Evolutionary conservation across 1,139 yeast species (phyloP).

Genomic region (Suhomyces panamericanus): DNA sequence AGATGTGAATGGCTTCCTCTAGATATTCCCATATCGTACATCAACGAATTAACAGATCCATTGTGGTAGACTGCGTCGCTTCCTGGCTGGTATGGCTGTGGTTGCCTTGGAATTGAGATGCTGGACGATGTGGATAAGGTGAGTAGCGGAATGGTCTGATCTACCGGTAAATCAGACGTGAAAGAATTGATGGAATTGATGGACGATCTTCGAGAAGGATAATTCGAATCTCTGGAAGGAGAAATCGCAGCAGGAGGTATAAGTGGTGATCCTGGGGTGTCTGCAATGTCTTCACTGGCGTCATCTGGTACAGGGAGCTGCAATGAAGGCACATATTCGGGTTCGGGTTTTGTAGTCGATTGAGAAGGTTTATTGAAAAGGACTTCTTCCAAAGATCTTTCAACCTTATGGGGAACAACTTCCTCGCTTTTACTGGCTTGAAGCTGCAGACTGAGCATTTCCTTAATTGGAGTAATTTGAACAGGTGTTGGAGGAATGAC

Average conservation of each 20-base stretch:
- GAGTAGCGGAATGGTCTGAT: slow-evolving; percentile 43
- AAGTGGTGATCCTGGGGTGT: slow-evolving; percentile 13
- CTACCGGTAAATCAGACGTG: slow-evolving; percentile 27
- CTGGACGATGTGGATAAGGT: slow-evolving; percentile 33
- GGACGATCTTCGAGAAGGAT: slow-evolving; percentile 25
- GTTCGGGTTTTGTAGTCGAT: neutral
- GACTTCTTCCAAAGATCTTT: slow-evolving; percentile 22
- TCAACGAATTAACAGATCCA: slow-evolving; percentile 24
- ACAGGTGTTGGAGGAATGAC: slow-evolving; percentile 13
- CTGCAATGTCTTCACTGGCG: slow-evolving; percentile 11
- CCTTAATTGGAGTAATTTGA: slow-evolving; percentile 17
- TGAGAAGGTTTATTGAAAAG: slow-evolving; percentile 1
- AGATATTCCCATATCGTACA: slow-evolving; percentile 25
- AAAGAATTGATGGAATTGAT: slow-evolving; percentile 25
- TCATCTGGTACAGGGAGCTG: neutral
- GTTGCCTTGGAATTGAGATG: slow-evolving; percentile 3
- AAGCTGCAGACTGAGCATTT: slow-evolving; percentile 12
- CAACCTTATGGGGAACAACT: neutral
- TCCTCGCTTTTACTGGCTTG: neutral
- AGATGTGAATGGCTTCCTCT: slow-evolving; percentile 21
- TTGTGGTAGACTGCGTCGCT: slow-evolving; percentile 10
- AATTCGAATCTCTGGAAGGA: neutral
- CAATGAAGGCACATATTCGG: neutral
- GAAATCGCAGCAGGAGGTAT: slow-evolving; percentile 6
- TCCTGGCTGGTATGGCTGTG: neutral